Percentiles rank a stretch among this genome's conserved stretches.
Evolutionary conservation across 768 basidiomycete species (phyloP).

Genomic region (Tricholoma saponaceum): DNA sequence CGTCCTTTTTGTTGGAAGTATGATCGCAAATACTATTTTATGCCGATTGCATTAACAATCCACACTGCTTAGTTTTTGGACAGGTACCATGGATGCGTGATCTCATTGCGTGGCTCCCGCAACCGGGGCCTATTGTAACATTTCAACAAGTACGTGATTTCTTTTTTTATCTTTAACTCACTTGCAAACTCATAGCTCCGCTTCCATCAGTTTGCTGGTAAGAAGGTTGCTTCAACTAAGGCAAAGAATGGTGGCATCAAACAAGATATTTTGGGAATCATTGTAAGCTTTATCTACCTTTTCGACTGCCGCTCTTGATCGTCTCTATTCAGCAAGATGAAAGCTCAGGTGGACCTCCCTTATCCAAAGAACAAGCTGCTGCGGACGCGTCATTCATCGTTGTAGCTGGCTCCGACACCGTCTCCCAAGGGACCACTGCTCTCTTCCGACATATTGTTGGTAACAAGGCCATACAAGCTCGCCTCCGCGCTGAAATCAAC

Average conservation of each 20-base stretch:
- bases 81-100: slow-evolving; percentile 7
- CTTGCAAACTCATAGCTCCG: background rate
- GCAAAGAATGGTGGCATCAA: background rate
- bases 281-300: background rate
- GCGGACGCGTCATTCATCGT: slow-evolving; percentile 8
- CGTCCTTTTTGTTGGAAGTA: slow-evolving; percentile 2
- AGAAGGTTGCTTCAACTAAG: background rate
- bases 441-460: slow-evolving; percentile 3
- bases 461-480: background rate
- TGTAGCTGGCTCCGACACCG: slow-evolving; percentile 3
- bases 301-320: background rate
- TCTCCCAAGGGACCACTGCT: slow-evolving; percentile 1
- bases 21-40: background rate
- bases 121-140: slow-evolving; percentile 1
- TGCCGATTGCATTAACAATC: background rate
- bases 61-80: slow-evolving; percentile 1
- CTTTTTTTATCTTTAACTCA: background rate
- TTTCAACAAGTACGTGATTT: slow-evolving; percentile 1
- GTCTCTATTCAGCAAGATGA: slow-evolving; percentile 4
- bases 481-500: slow-evolving; percentile 1
- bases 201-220: background rate
- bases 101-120: slow-evolving; percentile 2
- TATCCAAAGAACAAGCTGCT: slow-evolving; percentile 1
- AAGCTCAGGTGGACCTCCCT: slow-evolving; percentile 1
- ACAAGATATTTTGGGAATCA: slow-evolving; percentile 5